phyloP scores from a whole-genome alignment of 257 asterid genomes.

The Lycium barbarum region DNA sequence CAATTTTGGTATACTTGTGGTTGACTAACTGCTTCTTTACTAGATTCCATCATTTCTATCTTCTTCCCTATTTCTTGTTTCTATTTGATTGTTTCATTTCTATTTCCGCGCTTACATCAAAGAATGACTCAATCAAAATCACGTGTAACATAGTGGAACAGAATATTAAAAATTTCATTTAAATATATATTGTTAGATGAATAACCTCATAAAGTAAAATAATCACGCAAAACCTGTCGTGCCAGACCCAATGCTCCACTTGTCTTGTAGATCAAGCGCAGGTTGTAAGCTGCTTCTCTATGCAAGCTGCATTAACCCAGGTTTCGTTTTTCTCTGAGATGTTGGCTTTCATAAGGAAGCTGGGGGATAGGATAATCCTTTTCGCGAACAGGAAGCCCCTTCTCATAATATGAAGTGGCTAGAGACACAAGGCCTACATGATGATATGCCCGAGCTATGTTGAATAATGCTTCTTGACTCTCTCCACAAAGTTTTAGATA shows the following conservation, averaged over 20 bases:
- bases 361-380: constrained; percentile 34
- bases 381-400: constrained; percentile 30
- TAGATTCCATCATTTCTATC: too few species aligned
- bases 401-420: constrained; percentile 35
- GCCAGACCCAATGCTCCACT: constrained; percentile 41
- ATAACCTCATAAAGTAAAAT: constrained; percentile 26
- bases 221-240: constrained; percentile 28
- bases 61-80: too few species aligned
- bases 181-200: too few species aligned
- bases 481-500: constrained; percentile 26
- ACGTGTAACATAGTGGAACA: too few species aligned
- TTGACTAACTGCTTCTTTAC: neutral
- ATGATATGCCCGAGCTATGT: constrained; percentile 38
- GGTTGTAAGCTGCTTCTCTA: constrained; percentile 39
- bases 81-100: too few species aligned
- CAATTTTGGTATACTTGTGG: neutral
- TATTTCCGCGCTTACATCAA: too few species aligned
- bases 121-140: neutral
- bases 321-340: constrained; percentile 3
- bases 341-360: constrained; percentile 14
- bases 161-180: too few species aligned
- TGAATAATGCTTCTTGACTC: constrained; percentile 35
- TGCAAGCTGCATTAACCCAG: constrained; percentile 30
- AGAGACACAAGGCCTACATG: constrained; percentile 33
- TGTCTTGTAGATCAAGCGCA: constrained; percentile 32